Evolutionary conservation across 441 rosid genomes (phyloP).

Genomic region (Pelargonium hybrid): DNA sequence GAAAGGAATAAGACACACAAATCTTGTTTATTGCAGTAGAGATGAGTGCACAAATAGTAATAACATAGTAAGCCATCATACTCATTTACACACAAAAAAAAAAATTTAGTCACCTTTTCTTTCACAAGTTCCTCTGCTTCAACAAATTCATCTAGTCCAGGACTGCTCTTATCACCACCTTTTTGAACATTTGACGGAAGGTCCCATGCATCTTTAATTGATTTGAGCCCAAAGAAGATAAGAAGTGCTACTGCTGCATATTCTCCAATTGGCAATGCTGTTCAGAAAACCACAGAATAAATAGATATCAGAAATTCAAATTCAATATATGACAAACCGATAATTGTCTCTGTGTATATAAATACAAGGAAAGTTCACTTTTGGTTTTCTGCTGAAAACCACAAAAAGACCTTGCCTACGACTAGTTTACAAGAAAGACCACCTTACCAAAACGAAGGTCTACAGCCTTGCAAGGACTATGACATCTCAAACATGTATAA

Average conservation of each 20-base stretch:
- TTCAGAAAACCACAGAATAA: slow-evolving; percentile 17
- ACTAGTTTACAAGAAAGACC: too few species aligned
- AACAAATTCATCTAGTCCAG: slow-evolving; percentile 65
- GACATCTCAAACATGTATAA: too few species aligned
- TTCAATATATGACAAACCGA: neutral
- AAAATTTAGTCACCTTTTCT: slow-evolving; percentile 57
- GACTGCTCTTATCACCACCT: slow-evolving; percentile 43
- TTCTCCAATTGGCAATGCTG: slow-evolving; percentile 94
- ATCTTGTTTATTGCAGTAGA: neutral
- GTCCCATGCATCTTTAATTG: slow-evolving; percentile 94
- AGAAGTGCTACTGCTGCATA: slow-evolving; percentile 85
- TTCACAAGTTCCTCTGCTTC: slow-evolving; percentile 96
- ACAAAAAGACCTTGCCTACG: too few species aligned
- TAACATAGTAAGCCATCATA: neutral
- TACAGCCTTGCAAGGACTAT: too few species aligned
- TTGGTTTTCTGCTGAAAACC: too few species aligned
- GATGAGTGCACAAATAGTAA: neutral
- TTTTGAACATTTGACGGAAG: slow-evolving; percentile 51
- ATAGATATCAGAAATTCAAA: slow-evolving; percentile 17
- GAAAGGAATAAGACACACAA: neutral
- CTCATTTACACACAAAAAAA: too few species aligned
- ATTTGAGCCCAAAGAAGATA: slow-evolving; percentile 82
- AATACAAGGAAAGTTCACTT: too few species aligned
- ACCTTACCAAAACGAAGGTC: too few species aligned
- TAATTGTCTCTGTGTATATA: neutral